Conservation (phyloP, 441 rosid species). For the Rhodomyrtus psidioides region DNA sequence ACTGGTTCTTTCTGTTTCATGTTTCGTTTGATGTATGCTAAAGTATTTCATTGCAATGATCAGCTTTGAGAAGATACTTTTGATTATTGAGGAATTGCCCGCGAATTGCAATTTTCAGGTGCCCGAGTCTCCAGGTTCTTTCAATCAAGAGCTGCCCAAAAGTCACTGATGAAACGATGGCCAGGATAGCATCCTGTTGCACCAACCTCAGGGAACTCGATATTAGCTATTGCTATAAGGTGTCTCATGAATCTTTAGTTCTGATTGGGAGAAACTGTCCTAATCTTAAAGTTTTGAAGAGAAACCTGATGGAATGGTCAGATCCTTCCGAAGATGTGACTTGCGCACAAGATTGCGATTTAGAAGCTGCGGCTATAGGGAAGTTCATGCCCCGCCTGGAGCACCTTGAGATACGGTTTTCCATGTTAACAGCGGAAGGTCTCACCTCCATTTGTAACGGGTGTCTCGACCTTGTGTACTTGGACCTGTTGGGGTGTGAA, state of each 20-base stretch:
- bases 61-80: neutral
- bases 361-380: conserved; percentile 50
- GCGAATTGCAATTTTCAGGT: conserved; percentile 23
- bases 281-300: conserved; percentile 42
- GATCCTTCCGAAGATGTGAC: conserved; percentile 41
- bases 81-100: neutral
- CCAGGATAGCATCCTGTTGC: conserved; percentile 46
- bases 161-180: conserved; percentile 56
- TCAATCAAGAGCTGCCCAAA: conserved; percentile 54
- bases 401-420: conserved; percentile 52
- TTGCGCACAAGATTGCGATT: conserved; percentile 64
- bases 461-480: conserved; percentile 38
- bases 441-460: conserved; percentile 39
- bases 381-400: conserved; percentile 45
- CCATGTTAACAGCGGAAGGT: conserved; percentile 39
- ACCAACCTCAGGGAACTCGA: conserved; percentile 51
- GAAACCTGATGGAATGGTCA: conserved; percentile 51
- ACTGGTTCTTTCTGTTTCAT: neutral
- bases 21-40: neutral
- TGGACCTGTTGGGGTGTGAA: conserved; percentile 56
- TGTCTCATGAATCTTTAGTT: conserved; percentile 49
- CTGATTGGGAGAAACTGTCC: conserved; percentile 47
- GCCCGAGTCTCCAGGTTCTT: conserved; percentile 48
- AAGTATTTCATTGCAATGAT: neutral
- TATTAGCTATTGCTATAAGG: conserved; percentile 57